Evolutionary conservation across 169 alveolate species (phyloP).

Genomic region (Cryptosporidium canis): DNA sequence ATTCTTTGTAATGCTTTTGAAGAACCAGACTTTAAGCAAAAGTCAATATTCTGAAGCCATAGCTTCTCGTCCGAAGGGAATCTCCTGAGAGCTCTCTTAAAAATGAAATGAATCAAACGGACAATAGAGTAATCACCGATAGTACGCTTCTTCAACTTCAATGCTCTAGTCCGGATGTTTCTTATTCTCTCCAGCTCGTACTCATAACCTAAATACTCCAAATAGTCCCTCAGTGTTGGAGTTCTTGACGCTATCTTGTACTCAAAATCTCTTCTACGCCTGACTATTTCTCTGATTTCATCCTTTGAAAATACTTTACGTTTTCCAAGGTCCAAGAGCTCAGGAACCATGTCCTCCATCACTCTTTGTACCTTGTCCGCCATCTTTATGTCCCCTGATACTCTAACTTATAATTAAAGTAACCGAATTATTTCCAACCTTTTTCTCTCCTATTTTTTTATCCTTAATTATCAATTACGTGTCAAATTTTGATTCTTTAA

Average conservation of each 20-base stretch:
- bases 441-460: not conserved
- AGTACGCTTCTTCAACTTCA: slow-evolving; percentile 46
- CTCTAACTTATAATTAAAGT: not conserved
- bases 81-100: slow-evolving; percentile 55
- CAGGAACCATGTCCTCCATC: slow-evolving; percentile 76
- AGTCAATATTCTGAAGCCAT: slow-evolving; percentile 65
- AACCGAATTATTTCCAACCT: not conserved
- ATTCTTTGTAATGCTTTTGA: slow-evolving; percentile 56
- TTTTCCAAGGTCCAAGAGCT: slow-evolving; percentile 72
- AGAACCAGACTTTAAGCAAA: slow-evolving; percentile 67
- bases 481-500: not conserved
- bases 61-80: slow-evolving; percentile 58
- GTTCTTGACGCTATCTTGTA: slow-evolving; percentile 72
- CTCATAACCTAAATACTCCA: slow-evolving; percentile 53
- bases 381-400: slow-evolving; percentile 22
- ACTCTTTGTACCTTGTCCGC: slow-evolving; percentile 78
- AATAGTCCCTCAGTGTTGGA: slow-evolving; percentile 36
- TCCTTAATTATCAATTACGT: not conserved
- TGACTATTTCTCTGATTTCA: slow-evolving; percentile 70
- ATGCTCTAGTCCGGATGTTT: slow-evolving; percentile 17
- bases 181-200: slow-evolving; percentile 62
- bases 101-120: slow-evolving; percentile 59
- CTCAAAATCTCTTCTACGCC: slow-evolving; percentile 66
- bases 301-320: slow-evolving; percentile 70
- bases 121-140: slow-evolving; percentile 64